phyloP scores from a whole-genome alignment of 75 land plant genomes.

The Azolla pinnata region DNA sequence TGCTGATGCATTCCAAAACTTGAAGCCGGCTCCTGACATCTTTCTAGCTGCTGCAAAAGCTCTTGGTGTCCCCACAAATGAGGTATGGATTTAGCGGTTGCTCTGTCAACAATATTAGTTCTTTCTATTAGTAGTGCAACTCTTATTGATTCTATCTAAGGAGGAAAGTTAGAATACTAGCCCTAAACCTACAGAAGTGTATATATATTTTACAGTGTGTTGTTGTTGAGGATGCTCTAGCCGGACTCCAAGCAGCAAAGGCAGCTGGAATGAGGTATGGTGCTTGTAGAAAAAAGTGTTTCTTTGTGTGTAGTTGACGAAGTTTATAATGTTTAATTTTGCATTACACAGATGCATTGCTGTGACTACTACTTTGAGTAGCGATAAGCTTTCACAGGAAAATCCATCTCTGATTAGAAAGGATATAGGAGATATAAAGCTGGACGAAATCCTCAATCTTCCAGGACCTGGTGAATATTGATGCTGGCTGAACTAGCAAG shows the following conservation, averaged over 20 bases:
- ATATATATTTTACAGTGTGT: conserved; percentile 46
- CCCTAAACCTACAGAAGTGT: not conserved
- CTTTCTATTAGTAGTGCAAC: too few relatives aligned
- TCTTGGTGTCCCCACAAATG: conserved; percentile 55
- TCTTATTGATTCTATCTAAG: too few relatives aligned
- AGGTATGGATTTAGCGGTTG: conserved; percentile 40
- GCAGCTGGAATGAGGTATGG: conserved; percentile 95
- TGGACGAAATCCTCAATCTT: conserved; percentile 63
- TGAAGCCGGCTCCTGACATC: conserved; percentile 98
- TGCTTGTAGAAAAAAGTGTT: not conserved
- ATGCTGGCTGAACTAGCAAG: not conserved
- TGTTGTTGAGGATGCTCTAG: conserved; percentile 92
- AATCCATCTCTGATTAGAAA: conserved; percentile 68
- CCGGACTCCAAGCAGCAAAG: conserved; percentile 90
- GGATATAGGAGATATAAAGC: conserved; percentile 63
- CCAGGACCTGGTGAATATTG: conserved; percentile 29
- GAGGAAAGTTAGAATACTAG: not conserved
- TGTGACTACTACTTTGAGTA: conserved; percentile 71
- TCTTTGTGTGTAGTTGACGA: not conserved
- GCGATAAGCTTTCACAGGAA: conserved; percentile 49
- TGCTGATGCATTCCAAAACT: conserved; percentile 89
- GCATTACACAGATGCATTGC: conserved; percentile 78
- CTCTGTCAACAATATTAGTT: not conserved
- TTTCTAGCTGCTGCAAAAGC: conserved; percentile 88
- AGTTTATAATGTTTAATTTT: not conserved